A percentile compares a stretch with the other conserved stretches of the same genome.
Evolutionary conservation across 768 basidiomycete genomes (phyloP).

Genomic region (Collybiopsis luxurians): DNA sequence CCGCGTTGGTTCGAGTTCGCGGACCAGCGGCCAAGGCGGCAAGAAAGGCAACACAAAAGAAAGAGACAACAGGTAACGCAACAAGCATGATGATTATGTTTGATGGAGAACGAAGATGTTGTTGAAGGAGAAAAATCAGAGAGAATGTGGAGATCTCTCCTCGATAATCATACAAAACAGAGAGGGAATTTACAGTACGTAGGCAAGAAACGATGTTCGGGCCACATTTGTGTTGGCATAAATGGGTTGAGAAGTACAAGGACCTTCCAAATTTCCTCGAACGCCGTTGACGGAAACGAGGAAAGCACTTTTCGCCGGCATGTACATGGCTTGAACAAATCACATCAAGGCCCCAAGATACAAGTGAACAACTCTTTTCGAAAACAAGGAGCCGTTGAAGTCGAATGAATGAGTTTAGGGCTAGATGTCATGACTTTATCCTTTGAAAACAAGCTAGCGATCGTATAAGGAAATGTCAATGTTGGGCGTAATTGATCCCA

Average conservation of each 20-base stretch:
- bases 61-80: slow-evolving; percentile 38
- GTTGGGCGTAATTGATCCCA: neutral
- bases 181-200: neutral
- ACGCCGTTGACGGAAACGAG: neutral
- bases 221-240: neutral
- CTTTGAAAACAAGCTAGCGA: neutral
- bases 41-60: slow-evolving; percentile 41
- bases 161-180: neutral
- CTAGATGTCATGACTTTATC: neutral
- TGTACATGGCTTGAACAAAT: too few relatives aligned
- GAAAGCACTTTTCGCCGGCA: neutral
- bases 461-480: neutral
- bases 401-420: neutral
- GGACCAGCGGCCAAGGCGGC: slow-evolving; percentile 38
- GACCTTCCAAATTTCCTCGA: neutral
- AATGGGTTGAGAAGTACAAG: neutral
- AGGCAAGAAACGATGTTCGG: neutral
- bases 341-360: neutral
- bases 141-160: neutral
- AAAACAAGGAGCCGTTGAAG: neutral
- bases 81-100: slow-evolving; percentile 25
- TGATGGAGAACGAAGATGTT: neutral
- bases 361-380: slow-evolving; percentile 1
- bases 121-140: neutral
- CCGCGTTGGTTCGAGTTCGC: slow-evolving; percentile 43